Conservation (phyloP, 768 basidiomycete genomes). For the Trametes villosa region DNA sequence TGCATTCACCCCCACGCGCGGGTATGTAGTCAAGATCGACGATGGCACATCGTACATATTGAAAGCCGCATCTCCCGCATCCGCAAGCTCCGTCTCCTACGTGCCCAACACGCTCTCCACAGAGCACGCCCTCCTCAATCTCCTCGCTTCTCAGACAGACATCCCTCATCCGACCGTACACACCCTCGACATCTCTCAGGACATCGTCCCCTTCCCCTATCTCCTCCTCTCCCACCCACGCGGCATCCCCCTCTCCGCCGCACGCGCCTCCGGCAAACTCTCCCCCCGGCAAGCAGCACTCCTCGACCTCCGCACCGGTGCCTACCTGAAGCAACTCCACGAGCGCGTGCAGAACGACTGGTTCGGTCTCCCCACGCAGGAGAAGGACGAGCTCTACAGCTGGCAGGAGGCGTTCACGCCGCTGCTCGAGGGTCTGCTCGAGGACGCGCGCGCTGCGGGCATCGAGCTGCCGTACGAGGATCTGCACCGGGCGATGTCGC, state of each 20-base stretch:
- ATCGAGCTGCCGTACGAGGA: slow-evolving; percentile 30
- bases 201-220: slow-evolving; percentile 52
- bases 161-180: slow-evolving; percentile 55
- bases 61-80: slow-evolving; percentile 16
- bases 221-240: slow-evolving; percentile 52
- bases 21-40: slow-evolving; percentile 30
- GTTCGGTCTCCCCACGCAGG: slow-evolving; percentile 58
- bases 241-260: slow-evolving; percentile 41
- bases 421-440: slow-evolving; percentile 60
- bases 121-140: slow-evolving; percentile 29
- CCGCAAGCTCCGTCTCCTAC: slow-evolving; percentile 13
- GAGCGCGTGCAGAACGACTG: slow-evolving; percentile 72
- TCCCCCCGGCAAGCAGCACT: slow-evolving; percentile 42
- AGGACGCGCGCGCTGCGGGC: slow-evolving; percentile 40
- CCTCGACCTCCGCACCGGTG: slow-evolving; percentile 65
- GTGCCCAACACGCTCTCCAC: slow-evolving; percentile 28
- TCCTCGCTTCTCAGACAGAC: slow-evolving; percentile 35
- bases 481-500: slow-evolving; percentile 52
- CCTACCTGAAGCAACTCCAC: slow-evolving; percentile 66
- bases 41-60: slow-evolving; percentile 29
- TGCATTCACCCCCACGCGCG: slow-evolving; percentile 29
- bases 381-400: slow-evolving; percentile 49
- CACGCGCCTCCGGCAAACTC: slow-evolving; percentile 43
- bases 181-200: slow-evolving; percentile 50
- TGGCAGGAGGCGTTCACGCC: slow-evolving; percentile 78